Evolutionary conservation across 2,329 filamentous ascomycete species (phyloP), one percentile per base, ranked within the genome.

Genomic region (Colletotrichum musae): DNA sequence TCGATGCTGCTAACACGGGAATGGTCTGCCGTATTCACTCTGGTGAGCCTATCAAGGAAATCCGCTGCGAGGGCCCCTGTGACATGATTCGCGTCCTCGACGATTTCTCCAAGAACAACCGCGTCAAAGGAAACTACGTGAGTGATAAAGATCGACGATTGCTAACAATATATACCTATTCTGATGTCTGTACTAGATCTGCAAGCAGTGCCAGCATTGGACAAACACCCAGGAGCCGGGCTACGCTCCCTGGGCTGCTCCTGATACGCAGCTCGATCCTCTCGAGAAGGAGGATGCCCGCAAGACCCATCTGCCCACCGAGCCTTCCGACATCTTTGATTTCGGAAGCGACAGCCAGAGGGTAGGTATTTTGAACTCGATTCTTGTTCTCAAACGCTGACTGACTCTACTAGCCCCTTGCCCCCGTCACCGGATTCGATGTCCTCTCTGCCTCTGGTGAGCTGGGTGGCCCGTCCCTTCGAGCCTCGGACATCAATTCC

Each of bases 21-120:
- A 82, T 83, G 80, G 74, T 75, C 0, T 83, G 81, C 54, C 74
- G 74, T 7, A 76, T 80, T 5, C 81, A 83, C 59, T 73, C 74
- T 0, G 69, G 76, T 2, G 73, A 74, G 6, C 53, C 60, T 5
- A 61, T 72, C 0, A 45, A 53, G 3, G 77, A 82, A 67, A 53
- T 78, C 9, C 68, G 67, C 2, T 83, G 81, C 58, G 71, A 75
- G 4, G 53, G 79, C 0, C 73, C 73, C 0, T 83, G 81, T 59
- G 47, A 64, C 1, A 45, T 76, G 9, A 70, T 73, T 18, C 78
- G 78, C 53, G 68, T 74, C 0, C 54, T 74, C 2, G 70, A 76
- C 0, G 58, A 77, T 0, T 83, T 80, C 52, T 79, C 74, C 58
- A 76, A 78, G 62, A 73, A 58, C 36, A 75, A 72, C 39, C 74